These are phyloP conservation scores for Talaromyces sp. DNA, from an alignment of 2,329 filamentous ascomycete genomes.

Conservation along the genomic window DNA sequence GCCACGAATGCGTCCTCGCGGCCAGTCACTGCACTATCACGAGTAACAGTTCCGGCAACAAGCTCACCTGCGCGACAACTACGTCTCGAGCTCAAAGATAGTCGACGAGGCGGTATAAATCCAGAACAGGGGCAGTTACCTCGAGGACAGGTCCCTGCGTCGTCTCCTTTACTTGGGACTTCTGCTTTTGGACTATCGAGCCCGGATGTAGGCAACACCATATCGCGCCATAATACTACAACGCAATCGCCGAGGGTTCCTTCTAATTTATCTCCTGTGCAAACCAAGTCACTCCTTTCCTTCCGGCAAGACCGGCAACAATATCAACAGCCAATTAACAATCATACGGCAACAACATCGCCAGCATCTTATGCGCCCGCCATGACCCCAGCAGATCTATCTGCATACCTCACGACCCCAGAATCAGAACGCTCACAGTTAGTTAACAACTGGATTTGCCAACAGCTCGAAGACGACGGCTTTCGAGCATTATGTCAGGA, in stretches of 20 bases:
- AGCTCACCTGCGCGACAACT: conserved; percentile 20
- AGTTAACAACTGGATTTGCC: conserved; percentile 44
- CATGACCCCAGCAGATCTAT: conserved; percentile 28
- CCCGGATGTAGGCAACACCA: not conserved
- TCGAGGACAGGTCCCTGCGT: not conserved
- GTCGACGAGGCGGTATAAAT: conserved; percentile 3
- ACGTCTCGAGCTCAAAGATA: conserved; percentile 19
- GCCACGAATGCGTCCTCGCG: conserved; percentile 4
- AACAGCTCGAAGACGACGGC: conserved; percentile 41
- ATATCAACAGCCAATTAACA: not conserved
- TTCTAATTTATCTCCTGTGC: not conserved
- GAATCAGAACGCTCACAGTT: conserved; percentile 33
- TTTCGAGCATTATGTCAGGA: conserved; percentile 44
- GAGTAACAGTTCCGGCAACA: conserved; percentile 11
- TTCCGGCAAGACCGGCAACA: not conserved
- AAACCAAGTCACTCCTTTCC: not conserved
- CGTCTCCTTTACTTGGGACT: conserved; percentile 14
- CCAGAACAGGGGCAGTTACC: conserved; percentile 1
- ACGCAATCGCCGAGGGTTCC: conserved; percentile 2
- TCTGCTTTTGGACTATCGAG: conserved; percentile 16
- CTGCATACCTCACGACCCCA: conserved; percentile 33
- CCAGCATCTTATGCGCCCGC: not conserved
- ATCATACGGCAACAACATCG: not conserved
- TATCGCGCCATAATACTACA: not conserved
- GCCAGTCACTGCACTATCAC: conserved; percentile 13